Evolutionary conservation across 164 flowering plant species (phyloP).

Genomic region (Stephania yunnanensis): DNA sequence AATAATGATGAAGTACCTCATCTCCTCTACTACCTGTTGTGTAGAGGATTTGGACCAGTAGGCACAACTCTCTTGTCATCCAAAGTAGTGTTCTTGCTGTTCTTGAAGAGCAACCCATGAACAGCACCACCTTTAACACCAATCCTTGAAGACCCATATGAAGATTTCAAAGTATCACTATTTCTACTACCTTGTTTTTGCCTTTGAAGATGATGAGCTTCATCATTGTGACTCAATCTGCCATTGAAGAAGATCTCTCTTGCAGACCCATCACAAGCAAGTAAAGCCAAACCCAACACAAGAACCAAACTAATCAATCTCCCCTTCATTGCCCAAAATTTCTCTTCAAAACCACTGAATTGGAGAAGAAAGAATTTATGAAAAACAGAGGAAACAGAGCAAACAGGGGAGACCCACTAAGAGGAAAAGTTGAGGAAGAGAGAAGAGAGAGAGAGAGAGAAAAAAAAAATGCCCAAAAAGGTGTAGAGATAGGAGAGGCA

Average conservation of each 20-base stretch:
- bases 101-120: neutral
- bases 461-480: no score
- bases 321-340: constrained; percentile 6
- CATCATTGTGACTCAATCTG: neutral
- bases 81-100: constrained; percentile 8
- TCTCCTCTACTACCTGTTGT: constrained; percentile 23
- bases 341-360: neutral
- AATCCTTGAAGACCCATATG: neutral
- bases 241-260: constrained; percentile 11
- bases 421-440: neutral
- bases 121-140: constrained; percentile 1
- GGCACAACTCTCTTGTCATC: constrained; percentile 28
- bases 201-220: neutral
- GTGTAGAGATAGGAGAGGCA: constrained; percentile 7
- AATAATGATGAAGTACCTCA: neutral
- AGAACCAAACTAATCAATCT: constrained; percentile 5
- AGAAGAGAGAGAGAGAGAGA: neutral
- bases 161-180: neutral
- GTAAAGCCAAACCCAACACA: constrained; percentile 12
- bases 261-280: constrained; percentile 4
- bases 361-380: neutral
- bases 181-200: neutral
- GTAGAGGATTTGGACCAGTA: constrained; percentile 34
- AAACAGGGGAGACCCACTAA: constrained; percentile 16
- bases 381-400: no score